Base-by-base conservation (phyloP, 2,329 filamentous ascomycete species). In the Lecanicillium sp. region DNA sequence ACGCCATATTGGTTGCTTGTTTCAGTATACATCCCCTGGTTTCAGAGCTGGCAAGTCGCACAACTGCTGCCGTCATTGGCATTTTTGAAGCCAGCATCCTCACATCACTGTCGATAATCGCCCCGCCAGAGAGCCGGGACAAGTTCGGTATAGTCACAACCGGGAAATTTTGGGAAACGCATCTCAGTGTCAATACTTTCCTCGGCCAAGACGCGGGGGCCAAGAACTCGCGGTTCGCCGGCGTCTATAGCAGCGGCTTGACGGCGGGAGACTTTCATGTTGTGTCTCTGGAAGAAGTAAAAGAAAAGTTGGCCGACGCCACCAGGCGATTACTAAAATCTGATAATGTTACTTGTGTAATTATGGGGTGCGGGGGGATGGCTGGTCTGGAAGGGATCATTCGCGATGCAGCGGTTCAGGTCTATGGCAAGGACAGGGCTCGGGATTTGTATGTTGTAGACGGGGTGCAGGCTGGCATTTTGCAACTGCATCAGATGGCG, bases 331-430 rank as follows among this genome's bases (percentile, higher is more conserved):
- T 95, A 18, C 60, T 94, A 19, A 57, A 55, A 7, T 67, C 66
- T 11, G 65, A 71, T 0, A 64, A 68, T 4, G 74, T 89, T 0
- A 66, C 69, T 4, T 84, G 80, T 17, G 76, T 96, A 7, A 84
- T 87, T 52, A 73, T 96, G 66, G 89, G 89, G 0, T 96, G 89
- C 57, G 89, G 86, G 3, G 89, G 88, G 0, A 95, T 96, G 89
- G 81, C 82, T 1, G 89, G 88, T 0, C 72, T 96, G 62, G 84
- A 92, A 50, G 69, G 77, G 29, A 81, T 81, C 42, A 87, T 96
- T 29, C 72, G 81, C 25, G 70, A 74, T 31, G 82, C 82, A 1
- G 83, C 84, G 27, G 52, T 74, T 1, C 77, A 84, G 42, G 68
- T 75, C 36, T 69, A 82, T 40, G 84, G 84, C 2, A 58, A 69